Evolutionary conservation across 306 rosid genomes (phyloP).

Genomic region (Quercus engelmannii): DNA sequence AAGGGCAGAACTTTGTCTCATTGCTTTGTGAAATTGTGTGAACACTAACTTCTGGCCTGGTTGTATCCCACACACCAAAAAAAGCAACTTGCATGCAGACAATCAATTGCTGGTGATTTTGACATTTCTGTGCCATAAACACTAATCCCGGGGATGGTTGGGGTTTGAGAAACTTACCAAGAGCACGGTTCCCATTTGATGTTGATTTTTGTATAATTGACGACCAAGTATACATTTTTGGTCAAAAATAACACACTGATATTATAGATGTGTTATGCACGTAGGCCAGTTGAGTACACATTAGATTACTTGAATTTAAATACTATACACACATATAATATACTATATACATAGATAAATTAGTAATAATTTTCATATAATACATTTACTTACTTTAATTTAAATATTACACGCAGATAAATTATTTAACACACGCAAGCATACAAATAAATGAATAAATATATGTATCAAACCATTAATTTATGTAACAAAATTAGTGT

Average conservation of each 20-base stretch:
- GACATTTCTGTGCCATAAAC: not conserved
- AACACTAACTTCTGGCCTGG: not conserved
- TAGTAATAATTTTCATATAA: no score
- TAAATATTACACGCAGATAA: not conserved
- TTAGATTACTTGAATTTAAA: not conserved
- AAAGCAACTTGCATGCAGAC: not conserved
- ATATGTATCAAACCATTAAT: not conserved
- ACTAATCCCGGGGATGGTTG: not conserved
- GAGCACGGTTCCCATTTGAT: not conserved
- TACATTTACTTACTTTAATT: no score
- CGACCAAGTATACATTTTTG: not conserved
- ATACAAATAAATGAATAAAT: not conserved
- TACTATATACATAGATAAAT: no score
- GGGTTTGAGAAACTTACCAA: not conserved
- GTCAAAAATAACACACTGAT: not conserved
- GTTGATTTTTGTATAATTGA: not conserved
- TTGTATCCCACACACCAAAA: not conserved
- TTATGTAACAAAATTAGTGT: not conserved
- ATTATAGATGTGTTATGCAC: not conserved
- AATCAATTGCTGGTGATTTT: not conserved
- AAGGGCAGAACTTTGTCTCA: not conserved
- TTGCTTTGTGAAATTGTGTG: not conserved
- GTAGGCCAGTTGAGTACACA: not conserved
- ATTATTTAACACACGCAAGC: not conserved
- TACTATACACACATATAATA: not conserved